A percentile compares a stretch with the other conserved stretches of the same genome.
These are phyloP conservation scores for Ophiosphaerella korrae DNA, from an alignment of 2,329 filamentous ascomycete species.

Conservation along the genomic window DNA sequence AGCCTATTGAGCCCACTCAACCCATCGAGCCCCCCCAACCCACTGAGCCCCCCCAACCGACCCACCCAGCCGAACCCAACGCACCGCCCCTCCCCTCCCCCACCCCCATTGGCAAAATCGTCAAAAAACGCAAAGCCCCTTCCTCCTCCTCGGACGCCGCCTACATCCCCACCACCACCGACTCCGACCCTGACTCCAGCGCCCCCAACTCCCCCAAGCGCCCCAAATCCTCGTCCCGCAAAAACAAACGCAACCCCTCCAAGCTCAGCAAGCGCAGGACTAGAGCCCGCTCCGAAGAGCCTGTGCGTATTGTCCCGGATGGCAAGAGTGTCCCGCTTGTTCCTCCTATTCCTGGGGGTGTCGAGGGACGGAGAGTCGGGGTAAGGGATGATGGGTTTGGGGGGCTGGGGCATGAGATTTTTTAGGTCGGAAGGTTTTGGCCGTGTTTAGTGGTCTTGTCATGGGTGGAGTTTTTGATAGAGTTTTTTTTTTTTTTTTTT, in stretches of 20 bases:
- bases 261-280: constrained; percentile 21
- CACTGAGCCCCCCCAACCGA: too few species aligned
- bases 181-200: constrained; percentile 26
- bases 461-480: too few species aligned
- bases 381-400: constrained; percentile 38
- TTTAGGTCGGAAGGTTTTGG: constrained; percentile 20
- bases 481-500: too few species aligned
- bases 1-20: too few species aligned
- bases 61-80: too few species aligned
- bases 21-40: too few species aligned
- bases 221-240: constrained; percentile 15
- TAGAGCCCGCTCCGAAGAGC: constrained; percentile 8
- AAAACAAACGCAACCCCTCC: constrained; percentile 19
- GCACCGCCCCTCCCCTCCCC: background rate
- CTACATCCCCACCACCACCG: constrained; percentile 36
- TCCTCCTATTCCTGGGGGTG: constrained; percentile 30
- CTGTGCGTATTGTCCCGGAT: constrained; percentile 35
- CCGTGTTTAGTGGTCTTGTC: too few species aligned
- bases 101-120: constrained; percentile 22
- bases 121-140: constrained; percentile 48
- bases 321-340: constrained; percentile 36
- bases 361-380: constrained; percentile 23
- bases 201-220: constrained; percentile 18
- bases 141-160: constrained; percentile 32
- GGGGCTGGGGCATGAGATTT: constrained; percentile 44